Conservation (phyloP, 2,329 filamentous ascomycete genomes). For the Cytospora piceicola region DNA sequence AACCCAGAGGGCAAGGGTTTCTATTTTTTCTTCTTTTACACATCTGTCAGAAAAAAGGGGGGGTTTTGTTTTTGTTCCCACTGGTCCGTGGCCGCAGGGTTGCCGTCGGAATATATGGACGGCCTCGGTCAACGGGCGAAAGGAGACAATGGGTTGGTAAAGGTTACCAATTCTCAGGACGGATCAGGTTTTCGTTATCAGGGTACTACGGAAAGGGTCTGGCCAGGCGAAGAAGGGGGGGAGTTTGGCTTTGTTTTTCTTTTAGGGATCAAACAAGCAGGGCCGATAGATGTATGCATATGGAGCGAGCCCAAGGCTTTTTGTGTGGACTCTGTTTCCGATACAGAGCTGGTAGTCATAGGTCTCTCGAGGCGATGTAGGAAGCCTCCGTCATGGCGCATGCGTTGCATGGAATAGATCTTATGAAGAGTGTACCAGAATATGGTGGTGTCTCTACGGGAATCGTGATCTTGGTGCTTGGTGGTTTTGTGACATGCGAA, state of each 20-base stretch:
- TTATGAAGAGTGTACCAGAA: slow-evolving; percentile 15
- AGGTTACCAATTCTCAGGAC: neutral
- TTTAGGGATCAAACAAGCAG: slow-evolving; percentile 21
- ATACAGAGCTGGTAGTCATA: slow-evolving; percentile 23
- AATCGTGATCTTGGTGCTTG: neutral
- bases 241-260: neutral
- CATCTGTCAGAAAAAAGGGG: slow-evolving; percentile 15
- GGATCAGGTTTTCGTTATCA: neutral
- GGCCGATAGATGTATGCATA: slow-evolving; percentile 25
- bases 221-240: slow-evolving; percentile 6
- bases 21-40: slow-evolving; percentile 9
- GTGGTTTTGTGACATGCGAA: neutral
- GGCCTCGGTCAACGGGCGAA: neutral
- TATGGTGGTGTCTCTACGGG: neutral
- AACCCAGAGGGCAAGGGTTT: neutral
- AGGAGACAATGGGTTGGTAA: slow-evolving; percentile 7
- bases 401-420: slow-evolving; percentile 16
- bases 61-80: neutral
- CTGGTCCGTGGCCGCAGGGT: neutral
- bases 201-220: slow-evolving; percentile 16
- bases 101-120: neutral
- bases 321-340: slow-evolving; percentile 21
- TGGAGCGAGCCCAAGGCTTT: slow-evolving; percentile 20
- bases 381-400: neutral
- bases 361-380: neutral